Conservation (phyloP, 176 grass and related monocot genomes). For the Aegilops bicornis region DNA sequence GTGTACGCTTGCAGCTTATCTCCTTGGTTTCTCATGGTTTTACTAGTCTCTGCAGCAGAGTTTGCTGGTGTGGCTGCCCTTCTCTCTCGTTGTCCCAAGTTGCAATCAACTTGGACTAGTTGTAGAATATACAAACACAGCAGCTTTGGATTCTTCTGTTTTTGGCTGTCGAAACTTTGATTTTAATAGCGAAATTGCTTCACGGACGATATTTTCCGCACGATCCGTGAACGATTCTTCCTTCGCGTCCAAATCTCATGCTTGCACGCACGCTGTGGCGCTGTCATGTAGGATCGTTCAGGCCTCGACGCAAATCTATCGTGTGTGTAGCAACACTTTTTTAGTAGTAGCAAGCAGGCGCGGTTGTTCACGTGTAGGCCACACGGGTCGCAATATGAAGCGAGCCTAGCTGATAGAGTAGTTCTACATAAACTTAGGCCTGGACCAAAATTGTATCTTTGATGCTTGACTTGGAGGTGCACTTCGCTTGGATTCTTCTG, state of each 20-base stretch:
- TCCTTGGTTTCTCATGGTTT: neutral
- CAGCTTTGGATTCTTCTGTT: neutral
- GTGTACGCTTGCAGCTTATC: neutral
- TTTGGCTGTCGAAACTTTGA: slow-evolving; percentile 5
- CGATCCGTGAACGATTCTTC: too few species aligned
- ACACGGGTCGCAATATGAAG: neutral
- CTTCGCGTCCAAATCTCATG: too few species aligned
- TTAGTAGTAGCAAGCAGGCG: neutral
- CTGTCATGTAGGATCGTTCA: too few species aligned
- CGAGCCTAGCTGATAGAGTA: neutral
- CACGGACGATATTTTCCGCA: too few species aligned
- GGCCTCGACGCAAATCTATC: too few species aligned
- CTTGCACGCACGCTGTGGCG: too few species aligned
- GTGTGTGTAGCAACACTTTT: too few species aligned
- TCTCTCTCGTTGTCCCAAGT: slow-evolving; percentile 16
- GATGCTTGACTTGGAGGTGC: neutral
- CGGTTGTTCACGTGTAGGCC: neutral
- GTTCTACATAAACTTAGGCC: neutral
- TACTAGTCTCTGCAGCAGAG: neutral
- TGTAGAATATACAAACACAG: neutral
- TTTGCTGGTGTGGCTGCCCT: neutral
- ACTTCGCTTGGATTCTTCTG: neutral
- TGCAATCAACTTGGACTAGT: neutral
- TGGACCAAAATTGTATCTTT: neutral
- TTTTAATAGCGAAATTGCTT: neutral